Base-by-base conservation (phyloP, 495 filamentous ascomycete genomes). In the Penicillium egyptiacum region DNA sequence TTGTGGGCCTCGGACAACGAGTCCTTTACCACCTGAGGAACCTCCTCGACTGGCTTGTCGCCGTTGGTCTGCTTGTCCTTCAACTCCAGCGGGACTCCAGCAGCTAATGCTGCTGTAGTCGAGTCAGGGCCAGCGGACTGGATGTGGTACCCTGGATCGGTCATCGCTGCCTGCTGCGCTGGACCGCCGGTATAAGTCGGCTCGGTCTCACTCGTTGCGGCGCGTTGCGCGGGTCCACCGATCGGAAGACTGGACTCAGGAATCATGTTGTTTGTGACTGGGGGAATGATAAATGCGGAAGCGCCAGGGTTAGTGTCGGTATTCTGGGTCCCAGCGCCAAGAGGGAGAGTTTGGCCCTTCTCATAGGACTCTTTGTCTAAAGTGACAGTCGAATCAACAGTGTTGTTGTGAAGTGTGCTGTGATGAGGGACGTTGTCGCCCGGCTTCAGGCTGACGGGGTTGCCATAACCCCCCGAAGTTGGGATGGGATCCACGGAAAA, bases 181-280 rank as follows among this genome's bases (percentile, higher is more conserved):
- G 62, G 65, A 14, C 57, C 65, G 43, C 68, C 60, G 28, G 57
- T 39, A 23, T 49, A 46, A 4, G 22, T 44, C 14, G 43, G 48
- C 11, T 61, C 55, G 14, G 50, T 33, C 11, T 60, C 63, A 22
- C n/a, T 55, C 2, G 42, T 19, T 9, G 63, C 60, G 19, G 57
- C 59, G 10, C 43, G 57, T 50, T 66, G 64, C 3, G 64, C 61
- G 23, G 64, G 64, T 14, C 65, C 61, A 46, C 79, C 81, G 61
- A 92, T 88, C 17, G 89, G 89, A 50, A 95, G 79, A 70, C 89
- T 90, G 22, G 91, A 94, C 73, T 96, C 91, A 10, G 91, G 91
- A 60, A 94, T 93, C 75, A 89, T 72, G 70, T 81, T 86, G 31
- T 74, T 78, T 14, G 80, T 76, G 37, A 86, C 70, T n/a, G 81